Evolutionary conservation across 108 stramenopile species (phyloP), one percentile per base, ranked within the genome.

Genomic region (Nannochloropsis salina): DNA sequence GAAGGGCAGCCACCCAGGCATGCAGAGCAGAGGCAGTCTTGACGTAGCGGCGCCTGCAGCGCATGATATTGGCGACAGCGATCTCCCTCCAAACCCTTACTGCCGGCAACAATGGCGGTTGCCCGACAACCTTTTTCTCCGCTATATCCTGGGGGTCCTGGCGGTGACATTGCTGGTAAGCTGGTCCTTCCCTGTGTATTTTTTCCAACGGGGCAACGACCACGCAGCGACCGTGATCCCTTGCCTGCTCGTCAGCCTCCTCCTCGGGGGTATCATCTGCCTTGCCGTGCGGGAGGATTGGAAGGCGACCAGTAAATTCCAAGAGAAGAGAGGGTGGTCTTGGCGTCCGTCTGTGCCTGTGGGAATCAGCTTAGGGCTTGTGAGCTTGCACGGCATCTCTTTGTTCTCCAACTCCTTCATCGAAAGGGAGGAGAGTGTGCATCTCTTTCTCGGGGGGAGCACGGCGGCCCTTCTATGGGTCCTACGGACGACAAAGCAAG

Each of bases 391-490:
- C 81, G 84, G 87, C 43, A 84, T 44, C 20, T 84, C 80, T 3
- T 45, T 88, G 84, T 88, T 88, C 84, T 81, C 84, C 81, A 88
- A 88, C 84, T 84, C 84, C 42, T 88, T 84, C 84, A 88, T 88
- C 41, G 87, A 88, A 80, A 80, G 83, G 6, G 87, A 88, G 87
- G 84, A 88, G 84, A 80, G 44, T 45, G 80, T 84, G 20, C 84
- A 88, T 81, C 84, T 80, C 5, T 88, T 88, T 42, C 47, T 88
- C 43, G 87, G 83, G 9, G 87, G 80, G 1, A 80, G 81, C 22
- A n/a, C 87, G 47, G 80, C 81, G 42, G 10, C 84, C 31, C 81
- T 84, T 41, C 87, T 88, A n/a, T 74, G 61, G 61, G 61, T 74
- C 61, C 15, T 15, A n/a, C 15, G 20, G 4, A 74, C 6, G 20